phyloP scores from a whole-genome alignment of 1,139 yeast species.

The Taphrina sp. region DNA sequence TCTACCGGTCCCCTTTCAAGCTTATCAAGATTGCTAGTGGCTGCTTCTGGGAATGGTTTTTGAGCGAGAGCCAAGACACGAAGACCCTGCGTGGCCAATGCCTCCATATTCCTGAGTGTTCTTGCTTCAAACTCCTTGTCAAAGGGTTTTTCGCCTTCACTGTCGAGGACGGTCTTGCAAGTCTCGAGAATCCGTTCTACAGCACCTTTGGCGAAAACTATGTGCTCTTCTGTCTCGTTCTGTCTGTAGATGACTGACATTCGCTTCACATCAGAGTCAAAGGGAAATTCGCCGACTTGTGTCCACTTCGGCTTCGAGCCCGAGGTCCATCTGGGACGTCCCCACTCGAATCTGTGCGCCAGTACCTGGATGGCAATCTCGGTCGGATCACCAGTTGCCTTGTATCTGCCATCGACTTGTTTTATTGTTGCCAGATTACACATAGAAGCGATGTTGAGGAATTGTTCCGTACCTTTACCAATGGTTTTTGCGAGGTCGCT shows the following conservation, averaged over 20 bases:
- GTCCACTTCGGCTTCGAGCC: conserved; percentile 41
- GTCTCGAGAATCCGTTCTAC: conserved; percentile 66
- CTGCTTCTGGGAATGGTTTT: conserved; percentile 34
- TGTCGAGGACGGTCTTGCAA: conserved; percentile 46
- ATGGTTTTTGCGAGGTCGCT: background rate
- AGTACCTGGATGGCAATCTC: conserved; percentile 81
- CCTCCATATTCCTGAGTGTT: conserved; percentile 60
- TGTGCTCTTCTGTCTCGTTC: conserved; percentile 44
- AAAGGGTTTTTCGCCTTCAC: conserved; percentile 42
- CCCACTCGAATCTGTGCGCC: conserved; percentile 55
- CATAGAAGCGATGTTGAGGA: conserved; percentile 62
- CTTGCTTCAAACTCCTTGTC: conserved; percentile 48
- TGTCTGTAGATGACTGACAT: conserved; percentile 45
- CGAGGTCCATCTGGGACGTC: conserved; percentile 43
- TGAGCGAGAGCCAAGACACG: conserved; percentile 71
- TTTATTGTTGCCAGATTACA: conserved; percentile 68
- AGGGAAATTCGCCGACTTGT: conserved; percentile 68
- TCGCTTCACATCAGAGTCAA: conserved; percentile 64
- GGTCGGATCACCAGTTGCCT: conserved; percentile 81
- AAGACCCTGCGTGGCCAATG: conserved; percentile 65
- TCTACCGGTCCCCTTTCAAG: conserved; percentile 55
- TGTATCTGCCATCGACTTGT: conserved; percentile 54
- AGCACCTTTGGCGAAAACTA: conserved; percentile 70
- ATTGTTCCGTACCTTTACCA: conserved; percentile 45
- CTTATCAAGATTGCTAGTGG: conserved; percentile 39